Evolutionary conservation across 345 rosid species (phyloP).

Genomic region (Syzygium aromaticum): DNA sequence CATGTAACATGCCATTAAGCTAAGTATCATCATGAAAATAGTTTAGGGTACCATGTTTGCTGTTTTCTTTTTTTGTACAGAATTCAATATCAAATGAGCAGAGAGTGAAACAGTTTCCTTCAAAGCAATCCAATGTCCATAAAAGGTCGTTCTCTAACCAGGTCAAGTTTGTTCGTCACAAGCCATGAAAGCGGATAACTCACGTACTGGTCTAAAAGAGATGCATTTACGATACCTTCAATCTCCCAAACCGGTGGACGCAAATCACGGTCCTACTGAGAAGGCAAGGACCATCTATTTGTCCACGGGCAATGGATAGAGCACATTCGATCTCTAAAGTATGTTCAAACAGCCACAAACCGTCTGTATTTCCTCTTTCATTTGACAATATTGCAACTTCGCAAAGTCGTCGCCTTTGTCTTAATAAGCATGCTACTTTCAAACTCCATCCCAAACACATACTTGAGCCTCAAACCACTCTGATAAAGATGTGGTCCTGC

Average conservation of each 20-base stretch:
- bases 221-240: not conserved
- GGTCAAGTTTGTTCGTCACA: not conserved
- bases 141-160: not conserved
- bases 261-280: not conserved
- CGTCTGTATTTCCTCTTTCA: no score
- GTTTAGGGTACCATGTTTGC: not conserved
- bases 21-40: not conserved
- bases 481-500: not conserved
- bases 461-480: not conserved
- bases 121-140: not conserved
- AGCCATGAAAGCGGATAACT: not conserved
- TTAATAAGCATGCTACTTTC: not conserved
- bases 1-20: not conserved
- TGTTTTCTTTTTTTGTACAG: rapidly evolving
- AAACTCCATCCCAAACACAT: not conserved
- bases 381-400: not conserved
- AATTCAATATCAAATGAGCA: not conserved
- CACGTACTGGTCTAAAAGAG: not conserved
- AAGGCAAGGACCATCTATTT: not conserved
- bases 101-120: not conserved
- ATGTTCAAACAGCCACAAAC: not conserved
- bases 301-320: not conserved
- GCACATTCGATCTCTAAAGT: not conserved
- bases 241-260: not conserved
- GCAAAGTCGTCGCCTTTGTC: not conserved